These are phyloP conservation scores for Podila minutissima DNA, from an alignment of 192 early-diverging fungal species.

Conservation along the genomic window DNA sequence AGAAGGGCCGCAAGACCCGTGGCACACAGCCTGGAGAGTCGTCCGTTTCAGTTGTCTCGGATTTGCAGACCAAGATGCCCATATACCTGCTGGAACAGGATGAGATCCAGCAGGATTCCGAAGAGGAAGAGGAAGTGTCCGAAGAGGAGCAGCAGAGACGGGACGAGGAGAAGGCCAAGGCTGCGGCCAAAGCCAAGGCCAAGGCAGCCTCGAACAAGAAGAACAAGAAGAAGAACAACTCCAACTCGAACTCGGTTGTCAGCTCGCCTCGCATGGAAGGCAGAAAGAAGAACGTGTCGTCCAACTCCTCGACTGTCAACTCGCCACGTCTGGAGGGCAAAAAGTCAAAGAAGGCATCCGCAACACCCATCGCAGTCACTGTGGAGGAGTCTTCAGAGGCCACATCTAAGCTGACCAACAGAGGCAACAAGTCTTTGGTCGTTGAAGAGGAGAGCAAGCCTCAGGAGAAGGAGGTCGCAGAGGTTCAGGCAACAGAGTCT, in stretches of 20 bases:
- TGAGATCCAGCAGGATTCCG: conserved; percentile 20
- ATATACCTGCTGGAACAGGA: conserved; percentile 46
- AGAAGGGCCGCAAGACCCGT: conserved; percentile 48
- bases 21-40: conserved; percentile 13
- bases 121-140: conserved; percentile 24
- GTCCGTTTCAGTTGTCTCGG: conserved; percentile 1
- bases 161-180: conserved; percentile 11
- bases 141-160: conserved; percentile 10
- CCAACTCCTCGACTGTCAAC: conserved; percentile 1
- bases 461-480: neutral
- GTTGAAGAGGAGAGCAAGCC: neutral
- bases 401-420: conserved; percentile 39
- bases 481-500: neutral
- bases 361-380: neutral
- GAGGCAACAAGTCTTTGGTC: conserved; percentile 17
- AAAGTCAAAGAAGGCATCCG: conserved; percentile 23
- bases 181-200: conserved; percentile 6
- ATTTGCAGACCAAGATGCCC: conserved; percentile 38
- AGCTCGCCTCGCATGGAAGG: conserved; percentile 46
- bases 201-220: conserved; percentile 19
- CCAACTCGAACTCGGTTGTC: conserved; percentile 28
- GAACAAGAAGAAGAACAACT: conserved; percentile 38
- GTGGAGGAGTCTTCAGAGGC: neutral
- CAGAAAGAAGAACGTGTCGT: neutral
- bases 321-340: conserved; percentile 10